Evolutionary conservation across 2,329 filamentous ascomycete species (phyloP).

Genomic region (Beauveria caledonica): DNA sequence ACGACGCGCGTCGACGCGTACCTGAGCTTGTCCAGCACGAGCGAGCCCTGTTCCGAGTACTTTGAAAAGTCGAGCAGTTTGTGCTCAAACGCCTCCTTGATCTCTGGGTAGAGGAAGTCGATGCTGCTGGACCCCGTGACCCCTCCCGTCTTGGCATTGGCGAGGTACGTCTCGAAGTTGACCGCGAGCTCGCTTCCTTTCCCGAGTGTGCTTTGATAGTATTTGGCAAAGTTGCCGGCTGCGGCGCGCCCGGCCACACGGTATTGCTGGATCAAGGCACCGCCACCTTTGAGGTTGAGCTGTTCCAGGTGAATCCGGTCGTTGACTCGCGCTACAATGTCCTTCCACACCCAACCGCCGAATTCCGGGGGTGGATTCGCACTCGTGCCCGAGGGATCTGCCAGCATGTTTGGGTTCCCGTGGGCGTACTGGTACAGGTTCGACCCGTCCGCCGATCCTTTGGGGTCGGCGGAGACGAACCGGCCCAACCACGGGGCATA

Average conservation of each 20-base stretch:
- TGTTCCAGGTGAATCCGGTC: background rate
- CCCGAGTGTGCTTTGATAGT: background rate
- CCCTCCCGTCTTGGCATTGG: background rate
- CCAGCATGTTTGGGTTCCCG: constrained; percentile 11
- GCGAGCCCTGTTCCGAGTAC: constrained; percentile 1
- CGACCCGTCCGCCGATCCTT: constrained; percentile 14
- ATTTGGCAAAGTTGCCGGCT: background rate
- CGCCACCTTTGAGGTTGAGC: background rate
- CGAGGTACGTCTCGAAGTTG: constrained; percentile 3
- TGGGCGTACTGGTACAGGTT: constrained; percentile 16
- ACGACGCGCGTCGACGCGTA: constrained; percentile 1
- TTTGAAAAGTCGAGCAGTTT: constrained; percentile 3
- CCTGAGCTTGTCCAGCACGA: background rate
- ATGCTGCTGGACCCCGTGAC: constrained; percentile 4
- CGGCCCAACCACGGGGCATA: constrained; percentile 20
- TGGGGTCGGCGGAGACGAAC: constrained; percentile 19
- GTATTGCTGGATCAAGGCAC: background rate
- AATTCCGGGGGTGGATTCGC: background rate
- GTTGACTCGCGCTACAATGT: background rate
- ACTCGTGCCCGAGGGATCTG: constrained; percentile 6
- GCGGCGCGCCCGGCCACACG: background rate
- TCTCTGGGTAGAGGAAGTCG: background rate
- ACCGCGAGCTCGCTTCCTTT: background rate
- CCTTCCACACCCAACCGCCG: background rate
- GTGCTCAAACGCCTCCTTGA: background rate